phyloP scores from a whole-genome alignment of 2,329 filamentous ascomycete species.

The Ophiosphaerella narmari region DNA sequence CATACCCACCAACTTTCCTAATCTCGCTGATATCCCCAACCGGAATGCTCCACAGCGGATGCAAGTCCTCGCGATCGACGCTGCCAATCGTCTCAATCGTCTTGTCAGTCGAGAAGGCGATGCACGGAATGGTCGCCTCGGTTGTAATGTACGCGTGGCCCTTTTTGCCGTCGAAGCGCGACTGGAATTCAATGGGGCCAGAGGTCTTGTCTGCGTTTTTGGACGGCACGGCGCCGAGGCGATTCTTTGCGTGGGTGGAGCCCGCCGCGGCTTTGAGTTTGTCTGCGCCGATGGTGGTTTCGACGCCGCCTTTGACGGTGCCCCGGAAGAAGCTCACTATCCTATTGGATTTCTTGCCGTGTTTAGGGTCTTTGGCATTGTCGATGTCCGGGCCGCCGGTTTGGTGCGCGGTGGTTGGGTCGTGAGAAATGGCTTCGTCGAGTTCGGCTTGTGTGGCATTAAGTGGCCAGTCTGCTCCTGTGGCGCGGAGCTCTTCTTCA shows the following conservation, averaged over 20 bases:
- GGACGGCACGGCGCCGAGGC: constrained; percentile 70
- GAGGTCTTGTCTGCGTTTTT: constrained; percentile 51
- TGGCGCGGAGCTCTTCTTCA: constrained; percentile 56
- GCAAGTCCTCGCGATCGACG: constrained; percentile 56
- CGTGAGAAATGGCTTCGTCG: constrained; percentile 60
- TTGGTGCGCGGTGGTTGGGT: constrained; percentile 52
- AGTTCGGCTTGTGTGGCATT: constrained; percentile 70
- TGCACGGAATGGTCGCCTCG: constrained; percentile 67
- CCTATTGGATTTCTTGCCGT: constrained; percentile 54
- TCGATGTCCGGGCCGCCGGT: constrained; percentile 60
- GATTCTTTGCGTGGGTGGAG: constrained; percentile 67
- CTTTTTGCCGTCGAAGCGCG: constrained; percentile 70
- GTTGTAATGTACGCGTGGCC: constrained; percentile 74
- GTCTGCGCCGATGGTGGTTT: constrained; percentile 73
- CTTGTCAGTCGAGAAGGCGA: constrained; percentile 66
- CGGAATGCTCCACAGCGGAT: constrained; percentile 70
- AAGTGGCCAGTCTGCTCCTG: constrained; percentile 60
- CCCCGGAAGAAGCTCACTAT: constrained; percentile 71
- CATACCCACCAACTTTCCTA: constrained; percentile 78
- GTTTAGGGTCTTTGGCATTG: constrained; percentile 51
- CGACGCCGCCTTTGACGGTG: constrained; percentile 72
- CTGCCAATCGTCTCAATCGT: constrained; percentile 53
- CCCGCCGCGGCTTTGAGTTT: constrained; percentile 68
- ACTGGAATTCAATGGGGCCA: constrained; percentile 78
- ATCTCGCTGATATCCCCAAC: constrained; percentile 73